Base-by-base conservation (phyloP, 495 filamentous ascomycete species). In the Talaromyces thailandensis region DNA sequence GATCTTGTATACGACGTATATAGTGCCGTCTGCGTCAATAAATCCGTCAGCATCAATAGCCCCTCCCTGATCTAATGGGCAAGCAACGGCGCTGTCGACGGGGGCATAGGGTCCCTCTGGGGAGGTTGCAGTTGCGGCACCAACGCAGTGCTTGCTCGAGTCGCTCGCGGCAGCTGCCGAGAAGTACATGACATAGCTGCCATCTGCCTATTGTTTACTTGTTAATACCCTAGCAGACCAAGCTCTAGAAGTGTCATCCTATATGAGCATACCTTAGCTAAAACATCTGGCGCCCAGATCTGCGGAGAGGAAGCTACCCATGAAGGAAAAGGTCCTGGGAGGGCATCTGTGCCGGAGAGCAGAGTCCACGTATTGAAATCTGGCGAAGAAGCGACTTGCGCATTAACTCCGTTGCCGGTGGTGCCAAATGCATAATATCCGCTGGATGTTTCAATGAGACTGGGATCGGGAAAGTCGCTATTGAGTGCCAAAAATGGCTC, bases 1-100 rank as follows among this genome's bases (percentile, higher is more conserved):
- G 9, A 82, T 74, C 63, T 88, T 88, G 71, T 86, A 87, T 14
- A 81, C 66, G 12, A 86, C 71, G 52, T 83, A 86, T 9, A 71
- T 70, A 21, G 79, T 72, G 55, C 81, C 80, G 29, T 81, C 79
- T 0, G 26, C 63, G 63, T 86, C 81, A 24, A 68, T 55, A 63
- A 83, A 86, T 2, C 78, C 80, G 4, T 78, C 69, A 0, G 83
- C 73, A 64, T 87, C 83, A 62, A 86, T 86, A 8, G 83, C 81
- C 7, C 83, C 82, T 48, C 83, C 82, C 32, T 75, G 68, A 1
- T 72, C 35, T 25, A 75, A 67, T 14, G 82, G 80, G 60, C 84
- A 87, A 45, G 77, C 77, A 12, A 84, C 65, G 4, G 68, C 60
- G 18, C 43, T 31, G 6, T 70, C 64, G n/a, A 75, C 65, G 4